Evolutionary conservation across 1,284 basidiomycete genomes (phyloP).

Genomic region (Psilocybe mexicana): DNA sequence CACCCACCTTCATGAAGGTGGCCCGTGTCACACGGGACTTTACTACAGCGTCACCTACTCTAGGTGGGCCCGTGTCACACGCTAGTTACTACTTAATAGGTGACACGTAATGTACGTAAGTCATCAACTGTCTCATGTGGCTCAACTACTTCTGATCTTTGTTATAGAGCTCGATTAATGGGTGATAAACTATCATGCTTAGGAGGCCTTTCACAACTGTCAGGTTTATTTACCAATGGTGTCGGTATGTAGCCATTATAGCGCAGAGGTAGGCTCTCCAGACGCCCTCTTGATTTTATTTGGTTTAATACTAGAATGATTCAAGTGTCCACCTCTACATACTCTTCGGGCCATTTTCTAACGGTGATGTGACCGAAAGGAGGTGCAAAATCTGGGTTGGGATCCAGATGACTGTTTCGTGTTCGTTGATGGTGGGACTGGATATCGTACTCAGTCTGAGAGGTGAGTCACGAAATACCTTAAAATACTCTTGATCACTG

Average conservation of each 20-base stretch:
- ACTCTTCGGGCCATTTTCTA: conserved; percentile 4
- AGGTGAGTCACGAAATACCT: conserved; percentile 2
- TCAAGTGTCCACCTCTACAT: conserved; percentile 4
- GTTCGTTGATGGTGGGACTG: conserved; percentile 6
- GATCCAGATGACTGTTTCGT: conserved; percentile 1
- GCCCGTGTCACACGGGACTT: too few relatives aligned
- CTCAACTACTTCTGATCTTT: not conserved
- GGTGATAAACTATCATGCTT: not conserved
- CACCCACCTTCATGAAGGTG: too few relatives aligned
- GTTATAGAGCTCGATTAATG: not conserved
- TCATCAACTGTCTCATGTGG: too few relatives aligned
- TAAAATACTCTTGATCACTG: not conserved
- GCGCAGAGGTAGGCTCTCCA: not conserved
- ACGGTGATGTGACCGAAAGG: not conserved
- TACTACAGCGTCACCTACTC: too few relatives aligned
- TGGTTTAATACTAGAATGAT: not conserved
- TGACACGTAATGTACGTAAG: too few relatives aligned
- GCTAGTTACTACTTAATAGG: too few relatives aligned
- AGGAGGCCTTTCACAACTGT: conserved; percentile 1
- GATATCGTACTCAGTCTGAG: conserved; percentile 12
- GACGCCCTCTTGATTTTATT: too few relatives aligned
- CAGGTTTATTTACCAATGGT: not conserved
- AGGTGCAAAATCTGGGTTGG: conserved; percentile 11
- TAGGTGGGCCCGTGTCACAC: too few relatives aligned
- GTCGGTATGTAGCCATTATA: conserved; percentile 6